A percentile compares a stretch with the other conserved stretches of the same genome.
Evolutionary conservation across 805 yeast species (phyloP).

Genomic region (Maudiozyma turicensis): DNA sequence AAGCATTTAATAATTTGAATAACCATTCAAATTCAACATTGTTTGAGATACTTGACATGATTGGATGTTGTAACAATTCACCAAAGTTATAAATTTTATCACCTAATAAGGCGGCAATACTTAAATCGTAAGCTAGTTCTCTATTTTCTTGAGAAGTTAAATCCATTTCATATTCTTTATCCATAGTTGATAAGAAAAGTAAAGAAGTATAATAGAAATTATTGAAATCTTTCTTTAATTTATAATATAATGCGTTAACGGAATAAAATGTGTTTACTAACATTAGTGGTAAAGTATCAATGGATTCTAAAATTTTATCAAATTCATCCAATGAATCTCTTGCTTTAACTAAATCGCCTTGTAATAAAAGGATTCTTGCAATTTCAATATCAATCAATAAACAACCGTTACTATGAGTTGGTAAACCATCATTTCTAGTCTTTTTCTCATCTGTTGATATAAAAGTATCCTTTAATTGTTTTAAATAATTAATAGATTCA

Average conservation of each 20-base stretch:
- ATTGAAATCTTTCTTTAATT: constrained; percentile 69
- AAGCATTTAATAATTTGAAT: constrained; percentile 52
- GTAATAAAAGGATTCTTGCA: constrained; percentile 56
- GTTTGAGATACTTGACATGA: constrained; percentile 43
- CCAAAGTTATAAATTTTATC: constrained; percentile 93
- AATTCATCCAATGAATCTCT: constrained; percentile 58
- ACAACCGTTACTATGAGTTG: constrained; percentile 43
- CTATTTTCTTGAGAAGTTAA: constrained; percentile 29
- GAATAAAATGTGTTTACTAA: constrained; percentile 78
- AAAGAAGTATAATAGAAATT: constrained; percentile 72
- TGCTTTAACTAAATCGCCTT: constrained; percentile 48
- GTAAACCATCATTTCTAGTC: constrained; percentile 29
- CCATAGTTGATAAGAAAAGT: constrained; percentile 70
- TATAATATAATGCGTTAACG: constrained; percentile 66
- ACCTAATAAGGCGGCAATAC: constrained; percentile 81
- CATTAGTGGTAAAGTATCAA: constrained; percentile 47
- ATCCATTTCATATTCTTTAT: constrained; percentile 22
- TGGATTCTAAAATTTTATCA: constrained; percentile 45
- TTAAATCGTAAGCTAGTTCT: constrained; percentile 60
- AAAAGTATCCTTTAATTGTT: constrained; percentile 37
- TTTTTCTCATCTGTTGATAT: constrained; percentile 29
- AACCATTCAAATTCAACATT: constrained; percentile 57
- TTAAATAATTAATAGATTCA: constrained; percentile 45
- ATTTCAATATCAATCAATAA: constrained; percentile 58
- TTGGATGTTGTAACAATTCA: constrained; percentile 84